Percentiles rank a stretch among this genome's conserved stretches.
phyloP scores from a whole-genome alignment of 352 stramenopile species.

The Phytophthora citrophthora region DNA sequence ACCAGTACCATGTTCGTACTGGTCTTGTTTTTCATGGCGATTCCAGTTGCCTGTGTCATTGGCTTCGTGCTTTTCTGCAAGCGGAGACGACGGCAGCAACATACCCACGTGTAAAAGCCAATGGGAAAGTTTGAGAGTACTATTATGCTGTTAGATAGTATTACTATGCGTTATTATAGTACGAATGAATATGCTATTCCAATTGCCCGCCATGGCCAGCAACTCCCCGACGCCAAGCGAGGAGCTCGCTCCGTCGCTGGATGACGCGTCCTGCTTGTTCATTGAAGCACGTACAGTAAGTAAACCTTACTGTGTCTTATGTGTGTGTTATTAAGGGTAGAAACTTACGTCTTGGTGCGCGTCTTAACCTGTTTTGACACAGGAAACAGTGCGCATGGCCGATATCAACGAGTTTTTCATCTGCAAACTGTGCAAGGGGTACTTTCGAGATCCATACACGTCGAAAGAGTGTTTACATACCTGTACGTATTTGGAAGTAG shows the following conservation, averaged over 20 bases:
- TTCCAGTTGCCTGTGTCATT: conserved; percentile 29
- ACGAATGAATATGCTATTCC: conserved; percentile 2
- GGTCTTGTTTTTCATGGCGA: conserved; percentile 28
- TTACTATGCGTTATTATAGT: conserved; percentile 7
- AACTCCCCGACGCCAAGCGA: conserved; percentile 17
- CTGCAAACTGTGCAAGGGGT: conserved; percentile 73
- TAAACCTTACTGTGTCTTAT: not conserved
- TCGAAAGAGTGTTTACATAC: conserved; percentile 85
- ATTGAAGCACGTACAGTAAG: conserved; percentile 49
- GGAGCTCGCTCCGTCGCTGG: conserved; percentile 24
- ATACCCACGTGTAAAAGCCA: conserved; percentile 7
- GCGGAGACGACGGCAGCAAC: conserved; percentile 13
- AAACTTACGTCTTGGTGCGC: conserved; percentile 1
- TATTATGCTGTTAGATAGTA: conserved; percentile 15
- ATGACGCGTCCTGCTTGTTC: conserved; percentile 38
- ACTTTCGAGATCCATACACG: conserved; percentile 72
- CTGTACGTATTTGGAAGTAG: conserved; percentile 46
- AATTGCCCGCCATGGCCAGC: conserved; percentile 12
- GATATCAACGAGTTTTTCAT: conserved; percentile 65
- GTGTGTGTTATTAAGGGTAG: too few relatives aligned
- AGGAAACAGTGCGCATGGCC: conserved; percentile 55
- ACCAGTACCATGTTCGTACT: conserved; percentile 31
- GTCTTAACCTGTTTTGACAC: conserved; percentile 5
- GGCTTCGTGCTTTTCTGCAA: conserved; percentile 33
- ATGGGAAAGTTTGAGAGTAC: not conserved